Evolutionary conservation across 805 yeast species (phyloP), one percentile per base, ranked within the genome.

Genomic region (Lachancea nothofagi): DNA sequence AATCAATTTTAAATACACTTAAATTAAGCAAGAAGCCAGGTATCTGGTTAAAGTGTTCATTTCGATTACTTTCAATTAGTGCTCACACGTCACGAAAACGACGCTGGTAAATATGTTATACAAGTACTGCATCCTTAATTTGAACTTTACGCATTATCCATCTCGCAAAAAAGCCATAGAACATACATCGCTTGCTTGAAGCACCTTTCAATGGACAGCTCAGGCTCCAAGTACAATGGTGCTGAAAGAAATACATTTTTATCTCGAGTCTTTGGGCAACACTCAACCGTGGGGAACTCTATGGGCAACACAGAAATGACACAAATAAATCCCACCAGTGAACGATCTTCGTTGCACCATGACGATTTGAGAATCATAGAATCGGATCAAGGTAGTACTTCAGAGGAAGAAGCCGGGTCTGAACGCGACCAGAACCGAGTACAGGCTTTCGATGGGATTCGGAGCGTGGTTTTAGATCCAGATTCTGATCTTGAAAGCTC

Each of bases 251-350:
- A 59, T 35, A 53, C 62, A 5, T 60, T 60, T 39, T 28, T 60
- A 19, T 60, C 65, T 3, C 50, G 64, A 17, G 57, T 60, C 22
- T 60, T 60, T 41, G 62, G 65, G 1, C 32, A 57, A 20, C 62
- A 55, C 36, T 52, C 62, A 4, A 59, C 57, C 17, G 57, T 56
- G 6, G 40, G 48, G 4, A 45, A 57, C 9, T 52, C 61, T 0
- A 42, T 58, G 28, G 50, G 49, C 15, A 47, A 50, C 9, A 53
- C 54, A 5, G 64, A 58, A 33, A 45, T 59, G 54, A 51, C 58
- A 36, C 44, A 44, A 8, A 29, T 29, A 21, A 5, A 29, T 15
- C 47, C 43, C 14, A 33, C 29, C 4, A 41, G 40, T 13, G 50
- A 46, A 23, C 38, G 41, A 15, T 36, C 42, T 18, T 35, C 36